phyloP scores from a whole-genome alignment of 768 basidiomycete genomes.

The Trametes elegans region DNA sequence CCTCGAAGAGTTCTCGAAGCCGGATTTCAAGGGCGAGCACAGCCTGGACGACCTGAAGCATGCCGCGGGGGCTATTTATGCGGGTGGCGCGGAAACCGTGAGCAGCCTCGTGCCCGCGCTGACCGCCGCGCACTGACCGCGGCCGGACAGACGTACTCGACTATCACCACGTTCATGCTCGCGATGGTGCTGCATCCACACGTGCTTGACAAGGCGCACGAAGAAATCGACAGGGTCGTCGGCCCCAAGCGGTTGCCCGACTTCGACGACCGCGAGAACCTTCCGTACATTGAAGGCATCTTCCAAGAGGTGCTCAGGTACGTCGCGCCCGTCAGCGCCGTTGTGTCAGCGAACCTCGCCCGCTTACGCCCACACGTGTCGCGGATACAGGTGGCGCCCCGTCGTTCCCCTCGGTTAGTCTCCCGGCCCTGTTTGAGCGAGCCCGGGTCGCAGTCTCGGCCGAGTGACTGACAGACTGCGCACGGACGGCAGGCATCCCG shows the following conservation, averaged over 20 bases:
- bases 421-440: background rate
- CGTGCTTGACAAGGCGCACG: conserved; percentile 13
- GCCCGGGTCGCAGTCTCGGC: background rate
- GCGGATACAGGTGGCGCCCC: conserved; percentile 1
- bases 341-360: background rate
- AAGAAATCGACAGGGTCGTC: conserved; percentile 13
- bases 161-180: conserved; percentile 19
- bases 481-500: conserved; percentile 17
- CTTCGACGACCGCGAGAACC: conserved; percentile 17
- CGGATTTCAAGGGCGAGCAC: conserved; percentile 13
- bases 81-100: conserved; percentile 16
- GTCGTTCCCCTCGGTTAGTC: conserved; percentile 1
- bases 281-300: conserved; percentile 17
- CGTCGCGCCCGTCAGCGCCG: background rate
- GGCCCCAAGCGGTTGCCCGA: conserved; percentile 13
- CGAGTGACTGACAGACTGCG: background rate
- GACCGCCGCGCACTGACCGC: background rate
- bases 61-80: conserved; percentile 15
- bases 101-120: background rate
- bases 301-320: conserved; percentile 14
- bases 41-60: conserved; percentile 15
- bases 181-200: conserved; percentile 17
- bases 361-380: background rate
- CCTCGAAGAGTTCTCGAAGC: conserved; percentile 17
- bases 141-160: conserved; percentile 13